A percentile compares a stretch with the other conserved stretches of the same genome.
These are phyloP conservation scores for Aquilaria malaccensis DNA, from an alignment of 345 rosid species.

Conservation along the genomic window DNA sequence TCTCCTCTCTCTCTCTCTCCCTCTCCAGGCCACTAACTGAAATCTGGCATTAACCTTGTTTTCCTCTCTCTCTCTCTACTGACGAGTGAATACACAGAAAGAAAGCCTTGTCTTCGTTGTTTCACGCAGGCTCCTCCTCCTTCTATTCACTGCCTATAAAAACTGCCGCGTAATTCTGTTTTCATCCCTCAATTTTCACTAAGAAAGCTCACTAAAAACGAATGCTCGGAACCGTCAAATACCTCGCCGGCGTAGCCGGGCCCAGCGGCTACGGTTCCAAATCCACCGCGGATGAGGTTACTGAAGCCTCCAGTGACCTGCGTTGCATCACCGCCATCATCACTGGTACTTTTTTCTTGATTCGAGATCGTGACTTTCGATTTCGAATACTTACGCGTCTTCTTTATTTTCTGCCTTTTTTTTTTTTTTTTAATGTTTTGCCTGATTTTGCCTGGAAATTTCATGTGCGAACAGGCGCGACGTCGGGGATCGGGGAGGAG, in stretches of 20 bases:
- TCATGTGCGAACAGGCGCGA: slow-evolving; percentile 46
- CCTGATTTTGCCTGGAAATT: not conserved
- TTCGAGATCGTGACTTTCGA: not conserved
- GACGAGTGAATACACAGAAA: not conserved
- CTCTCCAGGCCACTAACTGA: not conserved
- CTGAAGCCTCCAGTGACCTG: slow-evolving; percentile 46
- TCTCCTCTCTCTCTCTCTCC: slow-evolving; percentile 5
- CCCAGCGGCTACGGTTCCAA: slow-evolving; percentile 84
- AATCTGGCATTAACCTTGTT: not conserved
- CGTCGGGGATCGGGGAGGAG: slow-evolving; percentile 98
- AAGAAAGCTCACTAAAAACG: not conserved
- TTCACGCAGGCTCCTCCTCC: slow-evolving; percentile 7
- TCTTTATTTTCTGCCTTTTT: not conserved
- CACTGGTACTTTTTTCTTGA: slow-evolving; percentile 54
- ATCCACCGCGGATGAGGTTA: slow-evolving; percentile 81
- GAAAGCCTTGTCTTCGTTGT: slow-evolving; percentile 7
- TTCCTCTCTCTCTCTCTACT: slow-evolving; percentile 8
- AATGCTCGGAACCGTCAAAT: slow-evolving; percentile 72
- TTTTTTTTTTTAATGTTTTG: not conserved
- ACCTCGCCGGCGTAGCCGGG: slow-evolving; percentile 76
- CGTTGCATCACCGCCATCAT: slow-evolving; percentile 68
- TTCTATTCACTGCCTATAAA: slow-evolving; percentile 2
- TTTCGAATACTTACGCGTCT: not conserved
- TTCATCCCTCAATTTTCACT: slow-evolving; percentile 4
- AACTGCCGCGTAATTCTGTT: not conserved